A percentile compares a stretch with the other conserved stretches of the same genome.
Evolutionary conservation across 2,329 filamentous ascomycete genomes (phyloP).

Genomic region (Calcarisporium arbuscula): DNA sequence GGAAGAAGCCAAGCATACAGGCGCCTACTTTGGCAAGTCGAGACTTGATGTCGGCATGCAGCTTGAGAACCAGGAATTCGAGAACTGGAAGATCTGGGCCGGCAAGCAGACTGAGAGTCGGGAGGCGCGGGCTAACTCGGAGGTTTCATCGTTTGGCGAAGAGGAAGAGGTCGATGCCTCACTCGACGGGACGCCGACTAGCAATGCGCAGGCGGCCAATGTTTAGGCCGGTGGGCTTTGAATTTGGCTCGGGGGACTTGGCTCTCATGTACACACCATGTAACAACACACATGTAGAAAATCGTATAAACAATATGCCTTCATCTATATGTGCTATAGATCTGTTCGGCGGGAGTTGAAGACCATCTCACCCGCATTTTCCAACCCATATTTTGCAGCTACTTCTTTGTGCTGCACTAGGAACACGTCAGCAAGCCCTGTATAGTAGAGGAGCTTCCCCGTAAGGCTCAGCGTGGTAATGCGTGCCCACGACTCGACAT

Average conservation of each 20-base stretch:
- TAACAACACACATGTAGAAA: conserved; percentile 11
- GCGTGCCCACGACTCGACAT: conserved; percentile 89
- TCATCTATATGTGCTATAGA: conserved; percentile 1
- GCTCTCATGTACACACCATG: conserved; percentile 14
- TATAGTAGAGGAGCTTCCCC: conserved; percentile 64
- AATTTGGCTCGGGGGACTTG: neutral
- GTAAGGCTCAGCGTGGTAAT: conserved; percentile 78
- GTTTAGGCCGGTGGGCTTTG: too few species aligned
- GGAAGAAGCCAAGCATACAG: conserved; percentile 80
- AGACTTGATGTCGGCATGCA: conserved; percentile 71
- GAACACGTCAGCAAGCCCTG: conserved; percentile 65
- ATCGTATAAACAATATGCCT: neutral
- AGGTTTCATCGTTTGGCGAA: conserved; percentile 36
- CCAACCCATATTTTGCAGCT: conserved; percentile 37
- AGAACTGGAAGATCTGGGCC: conserved; percentile 83
- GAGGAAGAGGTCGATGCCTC: conserved; percentile 22
- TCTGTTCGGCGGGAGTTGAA: conserved; percentile 27
- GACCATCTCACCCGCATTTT: conserved; percentile 33
- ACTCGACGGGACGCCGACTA: conserved; percentile 14
- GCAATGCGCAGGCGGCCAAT: conserved; percentile 8
- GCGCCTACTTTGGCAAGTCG: conserved; percentile 81
- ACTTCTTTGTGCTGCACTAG: conserved; percentile 75
- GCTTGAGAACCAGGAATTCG: conserved; percentile 73
- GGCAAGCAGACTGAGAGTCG: conserved; percentile 35
- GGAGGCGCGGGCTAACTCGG: conserved; percentile 32